Evolutionary conservation across 169 alveolate species (phyloP), one percentile per base, ranked within the genome.

Genomic region (Theileria parva): DNA sequence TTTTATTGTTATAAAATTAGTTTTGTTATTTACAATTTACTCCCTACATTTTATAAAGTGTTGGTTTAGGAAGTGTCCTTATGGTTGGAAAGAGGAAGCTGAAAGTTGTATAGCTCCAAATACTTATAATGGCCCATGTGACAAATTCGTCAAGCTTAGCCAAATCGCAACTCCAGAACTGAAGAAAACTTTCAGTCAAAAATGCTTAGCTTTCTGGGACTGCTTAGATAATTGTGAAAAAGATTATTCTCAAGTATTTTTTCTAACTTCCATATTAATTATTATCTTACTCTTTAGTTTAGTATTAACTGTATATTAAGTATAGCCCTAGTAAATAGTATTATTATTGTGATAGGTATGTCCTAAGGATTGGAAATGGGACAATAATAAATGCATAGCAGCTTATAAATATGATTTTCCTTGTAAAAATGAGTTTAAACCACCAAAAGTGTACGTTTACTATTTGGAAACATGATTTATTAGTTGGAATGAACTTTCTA

Each of bases 181-280:
- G 55, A 90, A 90, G 69, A 69, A 65, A 23, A 78, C 34, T 23
- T 90, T 83, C 59, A 85, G 92, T 13, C 72, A 59, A 32, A 74
- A 69, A 15, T 90, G 94, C 74, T 71, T 65, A 32, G 93, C 93
- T 3, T 84, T 90, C 9, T 90, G 94, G 94, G 91, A 92, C 23
- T 90, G 94, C 32, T 61, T 64, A 34, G 80, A 81, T 17, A 30
- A 79, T 28, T 90, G 94, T 61, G 80, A 86, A 59, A 87, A 86
- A 71, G 92, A 90, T 57, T 90, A 86, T 55, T 17, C 53, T 0
- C 25, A 21, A 53, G 87, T 80, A 48, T 15, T 63, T 53, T 30
- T 27, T 7, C 2, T 2, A 8, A 3, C 23, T n/a, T 17, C n/a
- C 34, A 51, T 13, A 17, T 71, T 12, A 17, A 34, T 9, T 19